Conservation (phyloP, 2,329 filamentous ascomycete genomes). For the Aspergillus calidoustus region DNA sequence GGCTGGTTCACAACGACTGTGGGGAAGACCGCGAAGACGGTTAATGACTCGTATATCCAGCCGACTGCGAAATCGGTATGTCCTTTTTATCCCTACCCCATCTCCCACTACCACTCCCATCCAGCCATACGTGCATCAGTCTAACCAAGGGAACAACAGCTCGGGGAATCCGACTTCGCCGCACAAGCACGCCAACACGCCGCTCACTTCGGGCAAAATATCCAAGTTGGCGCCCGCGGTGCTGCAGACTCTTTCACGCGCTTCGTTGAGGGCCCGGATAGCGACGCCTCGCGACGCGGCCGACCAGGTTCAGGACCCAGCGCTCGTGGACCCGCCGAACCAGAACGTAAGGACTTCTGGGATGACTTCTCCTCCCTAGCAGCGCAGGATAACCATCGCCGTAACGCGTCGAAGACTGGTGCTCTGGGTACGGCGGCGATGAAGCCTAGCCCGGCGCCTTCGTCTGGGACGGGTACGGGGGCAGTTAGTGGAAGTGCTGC, state of each 20-base stretch:
- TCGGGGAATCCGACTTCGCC: conserved; percentile 79
- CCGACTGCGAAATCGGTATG: conserved; percentile 85
- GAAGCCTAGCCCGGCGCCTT: conserved; percentile 50
- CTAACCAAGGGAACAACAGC: conserved; percentile 50
- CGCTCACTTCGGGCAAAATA: conserved; percentile 62
- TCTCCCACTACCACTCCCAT: neutral
- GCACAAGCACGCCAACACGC: conserved; percentile 68
- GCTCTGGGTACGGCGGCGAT: conserved; percentile 68
- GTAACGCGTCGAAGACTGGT: conserved; percentile 47
- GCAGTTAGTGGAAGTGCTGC: neutral
- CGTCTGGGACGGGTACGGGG: neutral
- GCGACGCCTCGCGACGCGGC: conserved; percentile 55
- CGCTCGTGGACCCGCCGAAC: conserved; percentile 48
- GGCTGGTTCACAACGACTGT: conserved; percentile 92
- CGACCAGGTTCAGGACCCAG: conserved; percentile 13
- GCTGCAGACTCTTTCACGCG: conserved; percentile 80
- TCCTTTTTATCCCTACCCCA: conserved; percentile 5
- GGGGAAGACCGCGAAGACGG: conserved; percentile 84
- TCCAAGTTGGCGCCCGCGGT: conserved; percentile 68
- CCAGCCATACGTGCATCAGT: neutral
- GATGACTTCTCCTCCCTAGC: conserved; percentile 80
- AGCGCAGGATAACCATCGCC: conserved; percentile 31
- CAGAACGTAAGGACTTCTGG: conserved; percentile 83
- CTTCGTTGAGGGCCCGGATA: conserved; percentile 79
- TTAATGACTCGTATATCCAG: conserved; percentile 90